These are phyloP conservation scores for Parasitella parasitica DNA, from an alignment of 371 early-diverging fungal genomes.

Conservation along the genomic window DNA sequence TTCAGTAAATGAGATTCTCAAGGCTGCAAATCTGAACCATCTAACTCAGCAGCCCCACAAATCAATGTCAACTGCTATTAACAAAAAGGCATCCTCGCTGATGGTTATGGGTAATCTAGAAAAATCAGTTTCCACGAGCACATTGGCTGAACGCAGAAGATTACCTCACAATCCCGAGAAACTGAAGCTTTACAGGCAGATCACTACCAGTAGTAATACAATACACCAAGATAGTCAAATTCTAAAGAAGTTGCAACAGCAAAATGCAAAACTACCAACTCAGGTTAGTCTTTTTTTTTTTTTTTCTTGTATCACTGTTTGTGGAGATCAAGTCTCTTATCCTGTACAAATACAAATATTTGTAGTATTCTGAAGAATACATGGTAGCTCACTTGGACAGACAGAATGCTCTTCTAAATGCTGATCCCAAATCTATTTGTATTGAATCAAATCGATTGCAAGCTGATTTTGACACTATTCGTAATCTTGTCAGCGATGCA, in stretches of 20 bases:
- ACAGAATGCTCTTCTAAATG: constrained; percentile 59
- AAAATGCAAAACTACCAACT: constrained; percentile 47
- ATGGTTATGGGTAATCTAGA: constrained; percentile 5
- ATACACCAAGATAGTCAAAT: constrained; percentile 10
- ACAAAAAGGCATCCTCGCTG: not conserved
- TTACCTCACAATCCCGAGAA: constrained; percentile 16
- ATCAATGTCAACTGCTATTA: not conserved
- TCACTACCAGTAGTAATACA: not conserved
- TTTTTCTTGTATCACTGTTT: not conserved
- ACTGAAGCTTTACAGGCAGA: constrained; percentile 12
- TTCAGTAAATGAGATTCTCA: constrained; percentile 32
- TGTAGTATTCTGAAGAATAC: constrained; percentile 57
- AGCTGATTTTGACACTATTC: constrained; percentile 55
- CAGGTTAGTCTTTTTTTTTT: constrained; percentile 46
- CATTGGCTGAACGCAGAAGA: constrained; percentile 27
- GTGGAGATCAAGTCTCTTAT: not conserved
- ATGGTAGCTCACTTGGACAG: constrained; percentile 57
- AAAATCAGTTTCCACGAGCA: constrained; percentile 20
- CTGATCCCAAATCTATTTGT: constrained; percentile 61
- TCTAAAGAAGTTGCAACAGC: constrained; percentile 35
- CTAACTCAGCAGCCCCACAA: constrained; percentile 10
- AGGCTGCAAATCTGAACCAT: constrained; percentile 34
- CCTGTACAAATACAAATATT: not conserved
- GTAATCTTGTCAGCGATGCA: constrained; percentile 47
- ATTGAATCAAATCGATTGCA: constrained; percentile 60